phyloP scores from a whole-genome alignment of 1,284 basidiomycete genomes.

The Irpex sp. region DNA sequence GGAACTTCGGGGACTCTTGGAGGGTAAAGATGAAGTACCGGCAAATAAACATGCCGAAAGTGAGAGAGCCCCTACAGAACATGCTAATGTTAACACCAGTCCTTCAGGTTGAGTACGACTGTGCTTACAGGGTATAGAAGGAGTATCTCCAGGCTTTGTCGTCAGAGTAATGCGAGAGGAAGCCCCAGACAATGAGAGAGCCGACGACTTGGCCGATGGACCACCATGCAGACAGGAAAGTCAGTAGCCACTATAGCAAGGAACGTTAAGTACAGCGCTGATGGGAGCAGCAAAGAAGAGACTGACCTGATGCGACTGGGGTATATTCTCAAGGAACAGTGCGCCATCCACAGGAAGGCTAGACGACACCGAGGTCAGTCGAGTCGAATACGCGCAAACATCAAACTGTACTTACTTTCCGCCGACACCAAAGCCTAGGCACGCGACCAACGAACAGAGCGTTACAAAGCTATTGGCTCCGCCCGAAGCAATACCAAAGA shows the following conservation, averaged over 20 bases:
- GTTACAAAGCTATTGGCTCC: slow-evolving; percentile 1
- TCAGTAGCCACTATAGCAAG: background rate
- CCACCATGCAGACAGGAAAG: slow-evolving; percentile 1
- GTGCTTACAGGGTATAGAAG: slow-evolving; percentile 55
- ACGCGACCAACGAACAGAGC: slow-evolving; percentile 1
- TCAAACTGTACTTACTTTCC: background rate
- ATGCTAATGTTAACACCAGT: too few species aligned
- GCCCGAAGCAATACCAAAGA: slow-evolving; percentile 1
- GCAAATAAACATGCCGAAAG: background rate
- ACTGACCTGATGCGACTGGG: background rate
- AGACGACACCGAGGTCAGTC: background rate
- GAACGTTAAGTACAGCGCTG: background rate
- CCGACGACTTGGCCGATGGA: background rate
- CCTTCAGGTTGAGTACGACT: slow-evolving; percentile 31
- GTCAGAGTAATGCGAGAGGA: slow-evolving; percentile 58
- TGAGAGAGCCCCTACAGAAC: background rate
- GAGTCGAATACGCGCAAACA: background rate
- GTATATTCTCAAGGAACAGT: slow-evolving; percentile 1
- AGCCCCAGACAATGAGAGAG: slow-evolving; percentile 52
- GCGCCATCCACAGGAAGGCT: slow-evolving; percentile 2
- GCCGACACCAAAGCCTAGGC: slow-evolving; percentile 2
- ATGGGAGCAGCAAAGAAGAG: background rate
- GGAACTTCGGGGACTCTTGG: slow-evolving; percentile 73
- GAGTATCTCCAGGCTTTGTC: slow-evolving; percentile 76
- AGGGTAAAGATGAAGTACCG: slow-evolving; percentile 77